These are phyloP conservation scores for Pseudogymnoascus sp. DNA, from an alignment of 2,329 filamentous ascomycete species.

Conservation along the genomic window DNA sequence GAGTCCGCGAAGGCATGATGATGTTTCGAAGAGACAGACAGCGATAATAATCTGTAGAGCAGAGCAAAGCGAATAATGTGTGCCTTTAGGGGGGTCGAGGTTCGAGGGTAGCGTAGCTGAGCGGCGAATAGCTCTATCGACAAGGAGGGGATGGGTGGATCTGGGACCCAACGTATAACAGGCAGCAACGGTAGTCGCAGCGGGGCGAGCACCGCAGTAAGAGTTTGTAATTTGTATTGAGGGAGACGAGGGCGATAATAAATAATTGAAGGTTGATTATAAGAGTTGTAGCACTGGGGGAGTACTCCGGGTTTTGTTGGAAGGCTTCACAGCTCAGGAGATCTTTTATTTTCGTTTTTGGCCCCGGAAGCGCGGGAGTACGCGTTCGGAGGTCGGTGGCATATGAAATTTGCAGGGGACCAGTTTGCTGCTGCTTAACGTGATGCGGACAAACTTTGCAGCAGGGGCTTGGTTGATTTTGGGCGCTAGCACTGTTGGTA, in stretches of 20 bases:
- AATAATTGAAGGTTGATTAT: not conserved
- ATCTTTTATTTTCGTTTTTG: not conserved
- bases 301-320: not conserved
- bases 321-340: not conserved
- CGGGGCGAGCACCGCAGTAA: not conserved
- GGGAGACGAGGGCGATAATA: not conserved
- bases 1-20: constrained; percentile 68
- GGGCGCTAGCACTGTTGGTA: not conserved
- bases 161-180: not conserved
- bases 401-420: constrained; percentile 6
- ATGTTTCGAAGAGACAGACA: not conserved
- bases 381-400: not conserved
- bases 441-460: not conserved
- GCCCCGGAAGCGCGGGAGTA: not conserved
- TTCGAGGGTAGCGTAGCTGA: not conserved
- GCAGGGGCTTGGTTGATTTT: not conserved
- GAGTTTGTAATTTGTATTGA: not conserved
- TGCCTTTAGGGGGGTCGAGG: not conserved
- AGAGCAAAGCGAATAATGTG: not conserved
- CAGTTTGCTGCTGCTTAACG: not conserved
- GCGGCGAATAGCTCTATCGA: not conserved
- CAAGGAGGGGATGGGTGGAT: not conserved
- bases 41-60: not conserved
- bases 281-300: not conserved
- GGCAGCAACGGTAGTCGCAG: not conserved